These are phyloP conservation scores for Exophiala viscosa DNA, from an alignment of 2,329 filamentous ascomycete species.

Conservation along the genomic window DNA sequence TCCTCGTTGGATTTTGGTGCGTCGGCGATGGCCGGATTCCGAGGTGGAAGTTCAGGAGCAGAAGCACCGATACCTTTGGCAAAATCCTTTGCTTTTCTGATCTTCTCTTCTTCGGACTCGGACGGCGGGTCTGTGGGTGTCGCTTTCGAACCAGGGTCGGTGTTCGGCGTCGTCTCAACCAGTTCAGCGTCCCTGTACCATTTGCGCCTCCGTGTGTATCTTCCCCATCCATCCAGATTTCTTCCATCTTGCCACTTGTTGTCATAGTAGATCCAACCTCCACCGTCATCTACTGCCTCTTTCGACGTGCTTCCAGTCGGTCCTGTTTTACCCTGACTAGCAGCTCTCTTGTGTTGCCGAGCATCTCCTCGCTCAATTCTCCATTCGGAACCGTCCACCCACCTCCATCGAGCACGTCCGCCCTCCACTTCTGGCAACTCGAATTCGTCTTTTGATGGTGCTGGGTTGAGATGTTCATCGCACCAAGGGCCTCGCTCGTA, in stretches of 20 bases:
- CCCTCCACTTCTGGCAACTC: constrained; percentile 64
- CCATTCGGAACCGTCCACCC: constrained; percentile 85
- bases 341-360: constrained; percentile 17
- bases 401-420: constrained; percentile 65
- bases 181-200: constrained; percentile 97
- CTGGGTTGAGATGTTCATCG: constrained; percentile 85
- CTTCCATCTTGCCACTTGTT: constrained; percentile 95
- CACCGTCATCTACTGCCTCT: constrained; percentile 52
- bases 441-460: constrained; percentile 70
- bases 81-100: constrained; percentile 23
- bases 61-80: constrained; percentile 12
- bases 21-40: not conserved
- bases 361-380: constrained; percentile 67
- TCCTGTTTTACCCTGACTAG: constrained; percentile 38
- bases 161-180: constrained; percentile 62
- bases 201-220: constrained; percentile 88
- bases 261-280: constrained; percentile 96
- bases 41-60: not conserved
- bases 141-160: constrained; percentile 44
- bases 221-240: constrained; percentile 86
- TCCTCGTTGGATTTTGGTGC: constrained; percentile 15
- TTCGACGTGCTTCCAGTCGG: constrained; percentile 28
- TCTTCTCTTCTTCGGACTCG: constrained; percentile 22
- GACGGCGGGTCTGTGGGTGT: constrained; percentile 30
- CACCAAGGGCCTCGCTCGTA: constrained; percentile 92